Evolutionary conservation across 768 basidiomycete genomes (phyloP), one percentile per base, ranked within the genome.

Genomic region (Lactifluus pinguis): DNA sequence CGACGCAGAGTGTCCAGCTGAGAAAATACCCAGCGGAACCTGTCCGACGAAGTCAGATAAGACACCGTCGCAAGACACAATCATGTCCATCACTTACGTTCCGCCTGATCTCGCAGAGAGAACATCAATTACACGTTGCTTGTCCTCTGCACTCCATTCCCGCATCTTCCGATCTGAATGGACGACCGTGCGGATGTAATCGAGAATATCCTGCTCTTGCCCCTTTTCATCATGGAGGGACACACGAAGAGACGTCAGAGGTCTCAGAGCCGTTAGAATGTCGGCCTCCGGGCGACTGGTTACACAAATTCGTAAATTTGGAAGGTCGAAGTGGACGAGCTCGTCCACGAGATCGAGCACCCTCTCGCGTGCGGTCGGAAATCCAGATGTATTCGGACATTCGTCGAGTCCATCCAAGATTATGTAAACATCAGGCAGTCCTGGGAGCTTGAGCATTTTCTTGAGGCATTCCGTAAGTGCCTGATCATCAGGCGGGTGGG

Each of bases 341-440:
- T 58, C 30, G 2, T 50, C 17, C 9, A 51, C 15, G 13, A 58
- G 11, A 2, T 32, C 36, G 1, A 57, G 48, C 9, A 57, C 38
- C 4, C 10, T 1, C 0, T 42, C 41, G 15, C 56, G 56, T 13
- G 38, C 13, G 19, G 47, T 3, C 10, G 0, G 0, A 3, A 48
- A 3, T 0, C 47, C 55, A 7, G 39, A 51, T 0, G 53, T 44
- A 13, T 21, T 52, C 13, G 57, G 57, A 44, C 57, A 58, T 30
- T 58, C 57, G 11, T 58, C 57, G 2, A 58, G 25, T 6, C 29
- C 57, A 34, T 58, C 57, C 14, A 58, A 13, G 30, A 58, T 25
- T 1, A 58, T 50, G n/a, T 50, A 58, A 0, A 39, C 39, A 1
- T 7, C 8, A 1, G 39, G 47, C n/a, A 42, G 34, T 6, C 15